These are phyloP conservation scores for Testicularia cyperi DNA, from an alignment of 1,284 basidiomycete genomes.

Conservation along the genomic window DNA sequence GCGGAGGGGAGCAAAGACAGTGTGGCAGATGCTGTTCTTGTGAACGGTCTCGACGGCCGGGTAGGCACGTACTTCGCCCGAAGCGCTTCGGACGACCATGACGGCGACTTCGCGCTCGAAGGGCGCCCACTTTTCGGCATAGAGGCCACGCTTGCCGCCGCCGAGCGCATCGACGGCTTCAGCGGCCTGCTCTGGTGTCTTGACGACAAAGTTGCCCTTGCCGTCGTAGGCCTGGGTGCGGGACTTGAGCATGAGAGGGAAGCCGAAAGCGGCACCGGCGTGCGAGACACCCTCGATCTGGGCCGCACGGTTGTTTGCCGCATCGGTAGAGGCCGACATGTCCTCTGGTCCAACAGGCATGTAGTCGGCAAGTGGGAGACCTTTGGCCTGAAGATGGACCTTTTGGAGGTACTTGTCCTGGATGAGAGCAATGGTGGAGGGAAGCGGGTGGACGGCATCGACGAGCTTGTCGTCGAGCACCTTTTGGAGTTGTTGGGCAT, in stretches of 20 bases:
- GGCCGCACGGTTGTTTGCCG: slow-evolving; percentile 63
- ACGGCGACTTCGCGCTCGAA: slow-evolving; percentile 91
- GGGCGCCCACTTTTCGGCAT: slow-evolving; percentile 90
- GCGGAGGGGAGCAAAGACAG: slow-evolving; percentile 77
- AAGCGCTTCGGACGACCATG: slow-evolving; percentile 79
- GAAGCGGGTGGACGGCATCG: slow-evolving; percentile 75
- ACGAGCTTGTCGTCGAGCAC: slow-evolving; percentile 56
- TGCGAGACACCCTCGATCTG: slow-evolving; percentile 38
- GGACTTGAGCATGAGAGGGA: slow-evolving; percentile 95
- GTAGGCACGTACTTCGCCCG: slow-evolving; percentile 78
- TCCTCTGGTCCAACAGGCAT: slow-evolving; percentile 63
- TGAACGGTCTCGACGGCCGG: slow-evolving; percentile 95
- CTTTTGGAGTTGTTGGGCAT: slow-evolving; percentile 71
- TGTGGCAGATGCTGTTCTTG: slow-evolving; percentile 88
- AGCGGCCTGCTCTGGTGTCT: slow-evolving; percentile 64
- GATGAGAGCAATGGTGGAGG: slow-evolving; percentile 80
- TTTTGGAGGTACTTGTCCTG: slow-evolving; percentile 96
- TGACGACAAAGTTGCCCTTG: slow-evolving; percentile 83
- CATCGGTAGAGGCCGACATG: slow-evolving; percentile 60
- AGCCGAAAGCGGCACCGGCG: slow-evolving; percentile 66
- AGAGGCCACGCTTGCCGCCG: slow-evolving; percentile 65
- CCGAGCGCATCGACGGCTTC: slow-evolving; percentile 68
- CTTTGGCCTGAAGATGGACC: slow-evolving; percentile 64
- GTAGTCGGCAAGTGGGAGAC: slow-evolving; percentile 74
- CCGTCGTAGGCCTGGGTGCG: slow-evolving; percentile 95